A percentile compares a stretch with the other conserved stretches of the same genome.
Conservation (phyloP, 1,139 yeast species). For the Sugiyamaella paludigena region DNA sequence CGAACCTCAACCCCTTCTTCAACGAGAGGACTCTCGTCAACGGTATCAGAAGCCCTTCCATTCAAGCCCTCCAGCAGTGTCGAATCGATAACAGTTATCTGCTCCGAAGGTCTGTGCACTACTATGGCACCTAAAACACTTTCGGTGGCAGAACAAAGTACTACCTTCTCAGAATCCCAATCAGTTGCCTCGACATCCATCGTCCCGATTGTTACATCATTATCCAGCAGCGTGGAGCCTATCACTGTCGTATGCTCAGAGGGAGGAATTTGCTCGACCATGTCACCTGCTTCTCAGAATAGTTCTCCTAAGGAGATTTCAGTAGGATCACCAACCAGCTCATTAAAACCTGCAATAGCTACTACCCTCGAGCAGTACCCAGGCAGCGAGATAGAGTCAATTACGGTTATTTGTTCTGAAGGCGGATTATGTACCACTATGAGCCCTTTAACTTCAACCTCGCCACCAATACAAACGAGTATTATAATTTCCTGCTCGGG, state of each 20-base stretch:
- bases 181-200: too few species aligned
- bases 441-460: too few species aligned
- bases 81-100: conserved; percentile 7
- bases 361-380: neutral
- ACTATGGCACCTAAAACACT: conserved; percentile 6
- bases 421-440: conserved; percentile 6
- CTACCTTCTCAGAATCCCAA: too few species aligned
- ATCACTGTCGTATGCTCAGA: conserved; percentile 12
- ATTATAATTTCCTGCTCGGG: too few species aligned
- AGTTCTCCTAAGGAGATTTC: neutral
- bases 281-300: conserved; percentile 8
- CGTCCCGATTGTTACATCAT: too few species aligned
- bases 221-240: too few species aligned
- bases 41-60: neutral
- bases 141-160: too few species aligned
- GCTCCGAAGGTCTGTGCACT: conserved; percentile 4
- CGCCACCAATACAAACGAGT: too few species aligned
- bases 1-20: conserved; percentile 6
- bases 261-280: conserved; percentile 5
- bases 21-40: too few species aligned
- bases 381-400: conserved; percentile 7
- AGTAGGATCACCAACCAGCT: neutral
- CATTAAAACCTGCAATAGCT: neutral
- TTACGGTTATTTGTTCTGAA: conserved; percentile 10
- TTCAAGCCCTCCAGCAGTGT: neutral